These are phyloP conservation scores for Aureobasidium leucospermi DNA, from an alignment of 2,329 filamentous ascomycete genomes.

Conservation along the genomic window DNA sequence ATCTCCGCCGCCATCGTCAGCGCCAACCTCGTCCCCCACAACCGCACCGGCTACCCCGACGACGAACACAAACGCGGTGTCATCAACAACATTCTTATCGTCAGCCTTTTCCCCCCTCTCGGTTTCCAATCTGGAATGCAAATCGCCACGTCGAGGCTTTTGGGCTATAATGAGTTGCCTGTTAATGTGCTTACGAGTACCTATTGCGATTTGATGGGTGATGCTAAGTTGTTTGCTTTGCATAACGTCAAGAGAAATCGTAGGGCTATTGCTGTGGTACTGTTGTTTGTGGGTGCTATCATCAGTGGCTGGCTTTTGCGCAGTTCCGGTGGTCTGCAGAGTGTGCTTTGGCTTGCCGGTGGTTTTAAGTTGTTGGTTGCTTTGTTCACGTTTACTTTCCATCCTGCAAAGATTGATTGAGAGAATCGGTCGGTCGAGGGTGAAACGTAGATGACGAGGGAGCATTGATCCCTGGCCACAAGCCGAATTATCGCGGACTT, in stretches of 20 bases:
- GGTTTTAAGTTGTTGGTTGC: constrained; percentile 39
- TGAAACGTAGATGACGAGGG: background rate
- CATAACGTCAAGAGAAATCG: constrained; percentile 47
- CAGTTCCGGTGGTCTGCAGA: constrained; percentile 33
- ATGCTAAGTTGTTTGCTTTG: constrained; percentile 41
- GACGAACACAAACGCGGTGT: constrained; percentile 22
- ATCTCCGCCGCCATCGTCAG: constrained; percentile 48
- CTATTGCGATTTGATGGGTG: constrained; percentile 48
- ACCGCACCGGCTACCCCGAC: constrained; percentile 29
- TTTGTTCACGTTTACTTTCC: constrained; percentile 20
- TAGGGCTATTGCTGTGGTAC: constrained; percentile 37
- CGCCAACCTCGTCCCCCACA: constrained; percentile 36
- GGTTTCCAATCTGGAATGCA: constrained; percentile 50
- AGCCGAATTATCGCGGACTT: too few relatives aligned
- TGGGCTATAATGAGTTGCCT: constrained; percentile 49
- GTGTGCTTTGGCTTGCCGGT: constrained; percentile 40
- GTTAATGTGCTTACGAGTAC: constrained; percentile 50
- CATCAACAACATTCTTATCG: constrained; percentile 35
- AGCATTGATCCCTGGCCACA: too few relatives aligned
- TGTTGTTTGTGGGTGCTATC: constrained; percentile 43
- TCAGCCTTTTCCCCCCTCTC: constrained; percentile 39
- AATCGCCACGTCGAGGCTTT: constrained; percentile 43
- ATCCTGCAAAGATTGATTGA: constrained; percentile 8
- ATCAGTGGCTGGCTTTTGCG: constrained; percentile 43
- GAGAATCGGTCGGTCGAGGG: background rate